Evolutionary conservation across 208 protist species (phyloP).

Genomic region (Vickermania spadyakhi): DNA sequence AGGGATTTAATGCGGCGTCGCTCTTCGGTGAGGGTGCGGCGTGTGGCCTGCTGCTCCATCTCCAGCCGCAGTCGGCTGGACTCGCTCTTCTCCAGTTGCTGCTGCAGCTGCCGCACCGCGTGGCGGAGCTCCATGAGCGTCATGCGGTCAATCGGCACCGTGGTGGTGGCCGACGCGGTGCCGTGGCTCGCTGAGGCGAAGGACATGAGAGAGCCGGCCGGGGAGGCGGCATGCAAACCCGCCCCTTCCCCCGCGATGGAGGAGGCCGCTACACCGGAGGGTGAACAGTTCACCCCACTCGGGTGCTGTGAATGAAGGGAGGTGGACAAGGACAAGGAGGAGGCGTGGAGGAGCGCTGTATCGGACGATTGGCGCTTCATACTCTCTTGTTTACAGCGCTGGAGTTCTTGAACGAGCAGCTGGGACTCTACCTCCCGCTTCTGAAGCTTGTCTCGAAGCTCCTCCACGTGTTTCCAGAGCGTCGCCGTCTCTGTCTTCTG

Average conservation of each 20-base stretch:
- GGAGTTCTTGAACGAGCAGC: no score
- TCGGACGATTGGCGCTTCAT: no score
- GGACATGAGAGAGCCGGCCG: neutral
- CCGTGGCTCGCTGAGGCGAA: neutral
- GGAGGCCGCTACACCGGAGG: no score
- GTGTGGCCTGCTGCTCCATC: neutral
- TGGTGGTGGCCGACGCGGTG: neutral
- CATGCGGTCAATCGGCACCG: neutral
- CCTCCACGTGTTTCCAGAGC: neutral
- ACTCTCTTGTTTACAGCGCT: no score
- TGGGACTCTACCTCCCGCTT: neutral
- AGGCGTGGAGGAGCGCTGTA: no score
- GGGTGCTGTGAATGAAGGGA: neutral
- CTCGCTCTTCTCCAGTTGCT: neutral
- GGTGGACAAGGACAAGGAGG: no score
- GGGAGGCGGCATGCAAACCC: no score
- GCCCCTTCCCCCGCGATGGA: no score
- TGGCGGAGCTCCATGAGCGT: neutral
- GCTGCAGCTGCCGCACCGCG: neutral
- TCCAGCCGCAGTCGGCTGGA: neutral
- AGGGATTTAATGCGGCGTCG: neutral
- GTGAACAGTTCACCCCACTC: neutral
- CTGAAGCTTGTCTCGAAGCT: neutral
- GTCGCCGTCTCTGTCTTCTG: neutral
- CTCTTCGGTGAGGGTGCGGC: neutral